Evolutionary conservation across 2,329 filamentous ascomycete species (phyloP).

Genomic region (Ramularia collo-cygni): DNA sequence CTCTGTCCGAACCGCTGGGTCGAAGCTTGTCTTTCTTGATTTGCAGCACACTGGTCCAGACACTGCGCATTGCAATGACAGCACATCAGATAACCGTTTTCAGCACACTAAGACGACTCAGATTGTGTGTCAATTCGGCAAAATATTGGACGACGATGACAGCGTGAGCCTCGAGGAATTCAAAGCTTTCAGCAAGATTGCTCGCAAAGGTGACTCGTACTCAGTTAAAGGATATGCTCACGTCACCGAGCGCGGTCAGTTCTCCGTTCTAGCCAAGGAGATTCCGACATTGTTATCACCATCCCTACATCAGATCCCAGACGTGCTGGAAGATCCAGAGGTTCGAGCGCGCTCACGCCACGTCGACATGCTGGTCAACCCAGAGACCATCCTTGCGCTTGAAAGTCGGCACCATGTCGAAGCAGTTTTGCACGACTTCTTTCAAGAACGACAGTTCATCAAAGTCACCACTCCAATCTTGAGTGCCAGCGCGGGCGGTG

Average conservation of each 20-base stretch:
- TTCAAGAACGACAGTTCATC: constrained; percentile 65
- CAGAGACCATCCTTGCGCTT: constrained; percentile 59
- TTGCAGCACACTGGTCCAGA: constrained; percentile 48
- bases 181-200: constrained; percentile 56
- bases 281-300: constrained; percentile 70
- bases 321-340: constrained; percentile 62
- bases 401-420: constrained; percentile 69
- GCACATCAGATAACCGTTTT: too few species aligned
- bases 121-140: constrained; percentile 63
- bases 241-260: constrained; percentile 64
- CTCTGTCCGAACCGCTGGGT: constrained; percentile 63
- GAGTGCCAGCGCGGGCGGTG: constrained; percentile 75
- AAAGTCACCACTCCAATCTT: constrained; percentile 91
- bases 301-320: constrained; percentile 70
- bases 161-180: constrained; percentile 39
- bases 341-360: constrained; percentile 71
- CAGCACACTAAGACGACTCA: constrained; percentile 63
- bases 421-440: constrained; percentile 64
- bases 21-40: constrained; percentile 78
- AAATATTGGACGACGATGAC: constrained; percentile 32
- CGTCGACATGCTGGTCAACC: constrained; percentile 76
- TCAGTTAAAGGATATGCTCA: constrained; percentile 61
- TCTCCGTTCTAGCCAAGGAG: constrained; percentile 62
- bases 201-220: constrained; percentile 77
- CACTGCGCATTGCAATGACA: too few species aligned